Base-by-base conservation (phyloP, 2,329 filamentous ascomycete genomes). In the Phyllosticta citribraziliensis region DNA sequence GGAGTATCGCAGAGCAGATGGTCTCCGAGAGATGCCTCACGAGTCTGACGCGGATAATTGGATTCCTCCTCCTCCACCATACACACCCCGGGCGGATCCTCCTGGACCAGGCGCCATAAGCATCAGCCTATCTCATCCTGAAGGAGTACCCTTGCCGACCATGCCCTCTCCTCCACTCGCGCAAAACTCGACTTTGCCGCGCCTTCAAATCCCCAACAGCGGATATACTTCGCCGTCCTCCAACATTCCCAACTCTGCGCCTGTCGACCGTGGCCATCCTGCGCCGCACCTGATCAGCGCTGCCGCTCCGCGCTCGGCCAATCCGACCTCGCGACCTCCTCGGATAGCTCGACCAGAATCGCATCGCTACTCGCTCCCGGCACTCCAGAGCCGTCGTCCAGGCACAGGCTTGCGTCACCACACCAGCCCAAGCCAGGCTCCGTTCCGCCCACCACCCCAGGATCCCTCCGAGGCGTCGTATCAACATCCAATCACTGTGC, bases 11-110 rank as follows among this genome's bases (percentile, higher is more conserved):
- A 82, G 87, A 54, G 86, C 87, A 14, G 86, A 89, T 72, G 85
- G 86, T 6, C 80, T 86, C 52, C 79, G 83, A 52, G 87, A 92
- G 67, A 81, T 91, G 66, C 89, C 89, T 3, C 89, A 94, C 71
- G 89, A 94, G 73, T 93, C 89, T 65, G 89, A 94, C 70, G 89
- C 89, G 3, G 90, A 94, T 68, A 90, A 92, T 67, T 95, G 90
- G 90, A 88, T 91, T 4, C 88, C 89, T 5, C 90, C 90, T 5
- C 90, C 90, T 9, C 90, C 90, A 2, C 89, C 89, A 0, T 95
- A 95, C 67, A 84, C 85, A 51, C 82, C 84, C 60, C 85, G 88
- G 0, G 73, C 75, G n/a, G 70, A 76, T 52, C 61, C 64, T 40
- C 62, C 62, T n/a, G 63, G 63, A 8, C 61, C 63, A 33, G 73